Percentiles rank a stretch among this genome's conserved stretches.
phyloP scores from a whole-genome alignment of 129 eudicot genomes.

The Helichrysum umbraculigerum region DNA sequence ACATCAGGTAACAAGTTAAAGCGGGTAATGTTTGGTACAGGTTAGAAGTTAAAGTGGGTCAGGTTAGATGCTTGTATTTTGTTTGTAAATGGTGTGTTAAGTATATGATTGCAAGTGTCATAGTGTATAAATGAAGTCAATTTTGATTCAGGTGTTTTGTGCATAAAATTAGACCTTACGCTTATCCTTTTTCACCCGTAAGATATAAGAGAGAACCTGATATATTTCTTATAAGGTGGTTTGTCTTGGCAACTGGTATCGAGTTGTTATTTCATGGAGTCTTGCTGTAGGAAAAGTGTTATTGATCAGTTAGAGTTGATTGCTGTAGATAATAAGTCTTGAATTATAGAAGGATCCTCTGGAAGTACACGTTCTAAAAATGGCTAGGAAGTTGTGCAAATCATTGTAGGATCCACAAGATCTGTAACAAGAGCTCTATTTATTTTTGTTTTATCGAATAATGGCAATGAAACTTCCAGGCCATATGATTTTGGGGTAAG shows the following conservation, averaged over 20 bases:
- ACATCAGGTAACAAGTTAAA: background rate
- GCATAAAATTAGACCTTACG: background rate
- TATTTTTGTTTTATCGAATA: background rate
- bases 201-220: background rate
- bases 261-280: background rate
- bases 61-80: background rate
- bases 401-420: constrained; percentile 23
- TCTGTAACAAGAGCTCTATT: background rate
- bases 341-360: constrained; percentile 12
- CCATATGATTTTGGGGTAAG: background rate
- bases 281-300: background rate
- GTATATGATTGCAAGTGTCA: too few species aligned
- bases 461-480: background rate
- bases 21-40: too few species aligned
- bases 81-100: background rate
- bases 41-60: background rate
- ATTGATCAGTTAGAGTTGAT: background rate
- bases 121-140: background rate
- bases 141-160: background rate
- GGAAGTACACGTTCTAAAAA: background rate
- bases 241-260: background rate
- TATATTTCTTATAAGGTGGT: too few species aligned
- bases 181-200: background rate
- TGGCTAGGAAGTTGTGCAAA: constrained; percentile 2
- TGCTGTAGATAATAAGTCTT: background rate